Evolutionary conservation across 2,329 filamentous ascomycete genomes (phyloP).

Genomic region (Penicillium freii): DNA sequence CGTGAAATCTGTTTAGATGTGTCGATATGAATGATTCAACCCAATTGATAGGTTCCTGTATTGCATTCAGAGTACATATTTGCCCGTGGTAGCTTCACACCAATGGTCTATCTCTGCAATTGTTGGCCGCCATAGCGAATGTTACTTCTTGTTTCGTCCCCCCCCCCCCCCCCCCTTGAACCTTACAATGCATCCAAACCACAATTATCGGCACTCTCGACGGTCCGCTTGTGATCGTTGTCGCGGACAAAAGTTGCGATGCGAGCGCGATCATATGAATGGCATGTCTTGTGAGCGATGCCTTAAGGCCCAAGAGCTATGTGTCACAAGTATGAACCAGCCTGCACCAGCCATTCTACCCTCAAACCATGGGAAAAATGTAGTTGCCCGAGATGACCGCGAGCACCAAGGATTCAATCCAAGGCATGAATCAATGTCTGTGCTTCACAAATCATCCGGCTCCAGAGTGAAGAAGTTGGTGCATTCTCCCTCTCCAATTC

Average conservation of each 20-base stretch:
- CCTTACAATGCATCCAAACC: conserved; percentile 16
- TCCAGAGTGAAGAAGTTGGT: conserved; percentile 12
- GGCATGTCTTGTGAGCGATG: conserved; percentile 26
- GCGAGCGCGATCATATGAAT: conserved; percentile 22
- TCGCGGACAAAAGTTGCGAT: conserved; percentile 26
- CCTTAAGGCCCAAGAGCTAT: conserved; percentile 25
- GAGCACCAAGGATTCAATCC: neutral
- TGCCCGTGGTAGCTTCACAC: neutral
- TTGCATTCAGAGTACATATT: conserved; percentile 1
- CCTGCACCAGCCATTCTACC: conserved; percentile 5
- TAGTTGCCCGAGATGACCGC: conserved; percentile 1
- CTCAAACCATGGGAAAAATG: neutral
- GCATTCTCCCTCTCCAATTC: neutral
- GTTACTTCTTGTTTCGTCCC: no score
- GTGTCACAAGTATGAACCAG: conserved; percentile 22
- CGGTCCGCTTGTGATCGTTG: conserved; percentile 26
- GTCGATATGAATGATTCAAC: neutral
- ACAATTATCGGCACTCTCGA: conserved; percentile 25
- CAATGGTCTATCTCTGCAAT: neutral
- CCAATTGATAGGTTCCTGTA: neutral
- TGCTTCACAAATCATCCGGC: conserved; percentile 15
- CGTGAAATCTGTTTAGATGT: conserved; percentile 1
- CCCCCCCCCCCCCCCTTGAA: no score
- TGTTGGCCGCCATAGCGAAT: neutral
- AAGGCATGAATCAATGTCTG: conserved; percentile 4